Conservation (phyloP, 345 rosid species). For the Pugionium dolabratum region DNA sequence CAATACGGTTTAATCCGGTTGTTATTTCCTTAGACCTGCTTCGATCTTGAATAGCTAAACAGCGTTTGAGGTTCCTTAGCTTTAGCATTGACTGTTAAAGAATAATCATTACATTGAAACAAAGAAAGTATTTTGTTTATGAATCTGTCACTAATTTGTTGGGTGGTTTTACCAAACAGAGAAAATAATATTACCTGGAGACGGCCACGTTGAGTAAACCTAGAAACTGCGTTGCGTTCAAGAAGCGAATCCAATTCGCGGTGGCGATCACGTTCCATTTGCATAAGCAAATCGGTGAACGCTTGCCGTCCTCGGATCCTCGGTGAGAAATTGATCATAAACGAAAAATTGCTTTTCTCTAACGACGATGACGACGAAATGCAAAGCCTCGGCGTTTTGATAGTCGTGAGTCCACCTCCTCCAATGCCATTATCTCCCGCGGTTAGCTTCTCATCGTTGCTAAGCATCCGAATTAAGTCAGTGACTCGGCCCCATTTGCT, state of each 20-base stretch:
- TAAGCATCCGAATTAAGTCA: conserved; percentile 60
- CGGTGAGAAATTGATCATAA: conserved; percentile 45
- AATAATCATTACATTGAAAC: background rate
- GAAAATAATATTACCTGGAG: conserved; percentile 56
- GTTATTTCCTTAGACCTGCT: conserved; percentile 29
- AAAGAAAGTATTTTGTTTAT: too few relatives aligned
- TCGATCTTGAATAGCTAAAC: conserved; percentile 49
- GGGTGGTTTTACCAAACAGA: background rate
- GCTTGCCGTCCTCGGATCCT: conserved; percentile 74
- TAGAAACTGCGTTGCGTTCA: conserved; percentile 64
- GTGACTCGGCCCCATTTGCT: conserved; percentile 57
- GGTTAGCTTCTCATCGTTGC: conserved; percentile 36
- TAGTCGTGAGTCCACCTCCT: conserved; percentile 22
- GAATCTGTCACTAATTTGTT: too few relatives aligned
- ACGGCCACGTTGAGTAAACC: conserved; percentile 76
- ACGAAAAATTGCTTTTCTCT: conserved; percentile 30
- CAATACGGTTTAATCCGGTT: conserved; percentile 23
- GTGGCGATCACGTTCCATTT: conserved; percentile 57
- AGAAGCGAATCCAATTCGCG: conserved; percentile 52
- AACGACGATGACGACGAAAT: conserved; percentile 13
- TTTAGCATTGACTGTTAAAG: conserved; percentile 60
- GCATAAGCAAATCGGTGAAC: conserved; percentile 60
- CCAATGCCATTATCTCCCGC: conserved; percentile 28
- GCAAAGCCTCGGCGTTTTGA: conserved; percentile 28
- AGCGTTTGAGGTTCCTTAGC: conserved; percentile 56